Conservation (phyloP, 768 basidiomycete species). For the Hygrophoropsis aurantiaca region DNA sequence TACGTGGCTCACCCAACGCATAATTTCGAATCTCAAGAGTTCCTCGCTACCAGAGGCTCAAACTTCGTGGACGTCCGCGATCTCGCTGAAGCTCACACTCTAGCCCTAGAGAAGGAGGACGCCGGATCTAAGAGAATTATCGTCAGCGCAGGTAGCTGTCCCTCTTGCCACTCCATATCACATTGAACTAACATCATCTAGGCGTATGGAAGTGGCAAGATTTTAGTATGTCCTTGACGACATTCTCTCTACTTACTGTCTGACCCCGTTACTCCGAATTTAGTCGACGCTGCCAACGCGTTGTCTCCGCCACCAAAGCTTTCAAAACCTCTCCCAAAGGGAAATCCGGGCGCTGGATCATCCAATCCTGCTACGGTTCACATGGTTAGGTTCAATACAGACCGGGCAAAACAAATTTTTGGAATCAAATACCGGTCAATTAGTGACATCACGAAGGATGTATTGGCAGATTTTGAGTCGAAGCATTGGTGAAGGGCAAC, state of each 20-base stretch:
- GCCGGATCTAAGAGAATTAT: constrained; percentile 55
- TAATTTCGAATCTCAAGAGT: constrained; percentile 9
- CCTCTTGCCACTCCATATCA: neutral
- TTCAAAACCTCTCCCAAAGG: constrained; percentile 16
- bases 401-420: constrained; percentile 33
- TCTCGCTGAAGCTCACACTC: constrained; percentile 46
- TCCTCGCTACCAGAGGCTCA: constrained; percentile 8
- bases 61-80: constrained; percentile 48
- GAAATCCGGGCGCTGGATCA: constrained; percentile 22
- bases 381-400: constrained; percentile 24
- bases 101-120: constrained; percentile 42
- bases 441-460: constrained; percentile 33
- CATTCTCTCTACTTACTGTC: neutral
- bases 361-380: constrained; percentile 18
- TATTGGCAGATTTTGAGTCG: constrained; percentile 33
- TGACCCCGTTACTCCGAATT: neutral
- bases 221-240: neutral
- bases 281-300: constrained; percentile 27
- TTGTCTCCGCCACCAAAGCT: constrained; percentile 18
- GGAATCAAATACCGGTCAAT: constrained; percentile 35
- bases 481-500: constrained; percentile 35
- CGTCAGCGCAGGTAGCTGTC: constrained; percentile 29
- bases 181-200: neutral
- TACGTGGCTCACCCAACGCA: constrained; percentile 13
- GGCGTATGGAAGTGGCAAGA: neutral